Base-by-base conservation (phyloP, 225 moss, liverwort and hornwort genomes). In the Physcomitrellopsis africana region DNA sequence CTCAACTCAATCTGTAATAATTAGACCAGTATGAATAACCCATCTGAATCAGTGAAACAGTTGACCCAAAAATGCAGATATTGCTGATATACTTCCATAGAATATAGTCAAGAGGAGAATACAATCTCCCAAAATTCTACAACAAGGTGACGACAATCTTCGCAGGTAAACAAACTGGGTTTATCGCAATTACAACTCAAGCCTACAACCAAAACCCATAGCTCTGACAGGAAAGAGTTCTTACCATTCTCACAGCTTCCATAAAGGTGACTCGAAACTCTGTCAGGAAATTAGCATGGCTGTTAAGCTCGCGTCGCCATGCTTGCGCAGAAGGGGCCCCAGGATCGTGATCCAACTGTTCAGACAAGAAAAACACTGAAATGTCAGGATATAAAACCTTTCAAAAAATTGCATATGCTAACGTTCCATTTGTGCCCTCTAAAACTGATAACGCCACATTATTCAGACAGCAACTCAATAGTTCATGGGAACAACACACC, bases 301-400 rank as follows among this genome's bases (percentile, higher is more conserved):
- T 64, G 56, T 99, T 99, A 12, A 99, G 89, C 84, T 93, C 92
- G 74, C 99, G 99, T 68, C 86, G 92, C 99, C 99, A 99, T 80
- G 93, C 95, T 76, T 84, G 84, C 78, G 92, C 74, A 11, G 83
- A 88, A 60, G 99, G 99, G 79, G 92, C 86, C 81, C 93, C 95
- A 63, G 93, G 93, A 69, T 91, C 89, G 73, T 85, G 85, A 68
- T 99, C 99, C 90, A 95, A 73, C 99, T 99, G 89, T 68, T 20
- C 29, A 73, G 48, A 42, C 19, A 57, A 29, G 60, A 8, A 69
- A 59, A 51, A 57, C 20, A 47, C 44, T 11, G 51, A 24, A 22
- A 70, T 23, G 44, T 68, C 70, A 81, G 49, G 37, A 65, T 9
- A 42, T 26, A 51, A 3, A 65, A 49, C 3, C 15, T 11, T 49